These are phyloP conservation scores for Xylariaceae sp. DNA, from an alignment of 2,329 filamentous ascomycete genomes.

Conservation along the genomic window DNA sequence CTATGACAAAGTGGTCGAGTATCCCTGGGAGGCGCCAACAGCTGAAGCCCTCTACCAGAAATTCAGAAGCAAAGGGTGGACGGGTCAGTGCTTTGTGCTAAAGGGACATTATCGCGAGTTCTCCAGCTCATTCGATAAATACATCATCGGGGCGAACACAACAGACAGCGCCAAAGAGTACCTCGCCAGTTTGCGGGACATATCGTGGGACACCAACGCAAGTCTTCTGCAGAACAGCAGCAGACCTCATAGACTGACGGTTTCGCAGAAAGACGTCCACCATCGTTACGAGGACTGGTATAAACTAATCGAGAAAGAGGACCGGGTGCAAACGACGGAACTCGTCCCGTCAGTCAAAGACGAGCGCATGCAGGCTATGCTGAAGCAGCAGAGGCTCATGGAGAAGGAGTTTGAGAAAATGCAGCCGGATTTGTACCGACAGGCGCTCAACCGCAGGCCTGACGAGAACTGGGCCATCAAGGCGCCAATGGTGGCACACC, in stretches of 20 bases:
- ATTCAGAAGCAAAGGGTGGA: conserved; percentile 44
- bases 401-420: conserved; percentile 44
- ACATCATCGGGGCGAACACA: conserved; percentile 42
- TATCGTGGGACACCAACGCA: conserved; percentile 30
- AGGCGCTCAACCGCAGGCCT: conserved; percentile 38
- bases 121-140: conserved; percentile 46
- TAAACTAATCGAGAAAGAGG: conserved; percentile 38
- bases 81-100: conserved; percentile 48
- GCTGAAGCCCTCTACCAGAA: conserved; percentile 42
- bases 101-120: conserved; percentile 55
- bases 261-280: conserved; percentile 14
- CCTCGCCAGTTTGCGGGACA: conserved; percentile 33
- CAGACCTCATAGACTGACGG: neutral
- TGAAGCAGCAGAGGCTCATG: conserved; percentile 43
- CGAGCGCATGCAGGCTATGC: conserved; percentile 37
- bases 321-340: conserved; percentile 33
- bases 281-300: conserved; percentile 43
- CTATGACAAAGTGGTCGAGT: conserved; percentile 47
- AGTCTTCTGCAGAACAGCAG: conserved; percentile 8
- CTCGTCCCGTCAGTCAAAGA: conserved; percentile 33
- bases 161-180: conserved; percentile 37
- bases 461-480: too few relatives aligned
- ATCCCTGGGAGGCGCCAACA: conserved; percentile 46
- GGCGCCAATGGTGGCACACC: conserved; percentile 44
- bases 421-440: conserved; percentile 42